Conservation (phyloP, 495 filamentous ascomycete species). For the Clohesyomyces aquaticus region DNA sequence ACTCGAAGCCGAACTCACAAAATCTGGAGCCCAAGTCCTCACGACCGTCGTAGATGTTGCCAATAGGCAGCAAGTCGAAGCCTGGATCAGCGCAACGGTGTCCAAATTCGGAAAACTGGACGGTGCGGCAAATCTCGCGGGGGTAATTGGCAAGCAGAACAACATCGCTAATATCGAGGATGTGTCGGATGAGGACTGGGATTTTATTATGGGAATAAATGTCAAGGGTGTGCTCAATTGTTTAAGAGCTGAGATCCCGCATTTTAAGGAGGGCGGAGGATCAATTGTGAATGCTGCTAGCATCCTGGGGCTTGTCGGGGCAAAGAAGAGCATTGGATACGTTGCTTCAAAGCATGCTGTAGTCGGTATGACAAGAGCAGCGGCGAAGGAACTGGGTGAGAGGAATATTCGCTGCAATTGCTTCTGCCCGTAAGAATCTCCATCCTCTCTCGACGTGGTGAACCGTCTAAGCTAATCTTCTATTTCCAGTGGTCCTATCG, state of each 20-base stretch:
- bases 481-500: slow-evolving; percentile 34
- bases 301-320: slow-evolving; percentile 59
- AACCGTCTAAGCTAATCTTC: background rate
- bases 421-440: slow-evolving; percentile 40
- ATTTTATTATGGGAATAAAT: slow-evolving; percentile 44
- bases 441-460: background rate
- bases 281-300: slow-evolving; percentile 63
- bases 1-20: slow-evolving; percentile 16
- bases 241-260: slow-evolving; percentile 40
- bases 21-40: slow-evolving; percentile 28
- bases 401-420: slow-evolving; percentile 63
- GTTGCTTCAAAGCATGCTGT: slow-evolving; percentile 59
- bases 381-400: slow-evolving; percentile 61
- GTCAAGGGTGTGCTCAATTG: slow-evolving; percentile 44
- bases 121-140: slow-evolving; percentile 48
- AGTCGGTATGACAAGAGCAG: slow-evolving; percentile 62
- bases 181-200: slow-evolving; percentile 43
- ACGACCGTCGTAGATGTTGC: slow-evolving; percentile 35
- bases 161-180: slow-evolving; percentile 49
- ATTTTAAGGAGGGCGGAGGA: slow-evolving; percentile 31
- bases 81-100: slow-evolving; percentile 37
- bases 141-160: slow-evolving; percentile 51
- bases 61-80: slow-evolving; percentile 31
- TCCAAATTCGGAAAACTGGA: slow-evolving; percentile 44
- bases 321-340: slow-evolving; percentile 57